Evolutionary conservation across 805 yeast species (phyloP).

Genomic region (Monosporozyma siamensis): DNA sequence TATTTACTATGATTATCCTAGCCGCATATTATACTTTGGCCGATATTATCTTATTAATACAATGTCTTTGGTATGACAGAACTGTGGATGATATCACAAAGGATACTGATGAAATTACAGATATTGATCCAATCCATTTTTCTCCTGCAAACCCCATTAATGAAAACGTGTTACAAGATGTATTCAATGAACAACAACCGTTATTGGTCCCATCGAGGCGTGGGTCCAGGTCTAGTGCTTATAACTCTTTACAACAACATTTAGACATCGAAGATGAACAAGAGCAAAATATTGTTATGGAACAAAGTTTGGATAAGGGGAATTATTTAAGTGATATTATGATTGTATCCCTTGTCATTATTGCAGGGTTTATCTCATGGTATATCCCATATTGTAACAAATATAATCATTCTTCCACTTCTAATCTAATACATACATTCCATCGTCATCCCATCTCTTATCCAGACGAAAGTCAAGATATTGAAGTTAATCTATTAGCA

Average conservation of each 20-base stretch:
- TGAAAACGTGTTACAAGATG: conserved; percentile 52
- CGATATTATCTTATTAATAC: conserved; percentile 73
- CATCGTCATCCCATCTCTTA: too few species aligned
- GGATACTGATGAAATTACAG: conserved; percentile 24
- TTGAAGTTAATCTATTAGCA: conserved; percentile 65
- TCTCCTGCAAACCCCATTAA: conserved; percentile 83
- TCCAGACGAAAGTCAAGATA: conserved; percentile 34
- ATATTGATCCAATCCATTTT: conserved; percentile 64
- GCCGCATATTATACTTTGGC: conserved; percentile 91
- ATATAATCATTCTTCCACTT: conserved; percentile 49
- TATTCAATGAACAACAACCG: conserved; percentile 30
- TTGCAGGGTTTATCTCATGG: conserved; percentile 79
- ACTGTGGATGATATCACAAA: conserved; percentile 8
- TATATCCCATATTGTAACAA: conserved; percentile 44
- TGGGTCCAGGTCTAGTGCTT: not conserved
- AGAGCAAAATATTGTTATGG: conserved; percentile 39
- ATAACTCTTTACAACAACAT: not conserved
- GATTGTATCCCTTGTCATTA: conserved; percentile 51
- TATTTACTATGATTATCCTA: conserved; percentile 88
- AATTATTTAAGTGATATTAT: conserved; percentile 30
- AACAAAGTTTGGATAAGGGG: conserved; percentile 8
- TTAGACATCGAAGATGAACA: too few species aligned
- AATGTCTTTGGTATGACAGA: conserved; percentile 67
- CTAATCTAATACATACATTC: too few species aligned
- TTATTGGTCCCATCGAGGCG: conserved; percentile 10